A percentile compares a stretch with the other conserved stretches of the same genome.
These are phyloP conservation scores for Melampsora occidentalis DNA, from an alignment of 1,284 basidiomycete genomes.

Conservation along the genomic window DNA sequence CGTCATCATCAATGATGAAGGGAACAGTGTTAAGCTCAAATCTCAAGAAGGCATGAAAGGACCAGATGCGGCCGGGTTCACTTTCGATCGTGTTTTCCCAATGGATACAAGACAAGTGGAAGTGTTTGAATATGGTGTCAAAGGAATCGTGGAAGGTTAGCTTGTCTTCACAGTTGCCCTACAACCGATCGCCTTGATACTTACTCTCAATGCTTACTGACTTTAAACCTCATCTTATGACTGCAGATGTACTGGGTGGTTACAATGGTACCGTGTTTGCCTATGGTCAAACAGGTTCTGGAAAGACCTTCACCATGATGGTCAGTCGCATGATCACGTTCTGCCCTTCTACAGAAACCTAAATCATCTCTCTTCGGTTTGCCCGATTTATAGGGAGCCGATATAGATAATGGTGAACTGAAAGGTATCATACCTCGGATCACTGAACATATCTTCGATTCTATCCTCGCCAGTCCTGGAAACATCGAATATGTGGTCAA, in stretches of 20 bases:
- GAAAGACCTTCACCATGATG: conserved; percentile 91
- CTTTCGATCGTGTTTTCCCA: conserved; percentile 94
- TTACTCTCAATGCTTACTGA: conserved; percentile 9
- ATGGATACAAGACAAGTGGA: conserved; percentile 87
- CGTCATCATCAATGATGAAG: conserved; percentile 76
- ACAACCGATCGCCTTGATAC: no score
- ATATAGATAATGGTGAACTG: conserved; percentile 85
- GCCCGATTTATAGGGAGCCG: conserved; percentile 70
- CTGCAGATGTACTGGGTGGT: conserved; percentile 88
- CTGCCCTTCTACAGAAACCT: conserved; percentile 40
- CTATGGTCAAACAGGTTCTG: conserved; percentile 97
- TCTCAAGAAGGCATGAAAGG: conserved; percentile 48
- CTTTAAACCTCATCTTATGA: conserved; percentile 20
- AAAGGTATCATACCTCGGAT: conserved; percentile 98
- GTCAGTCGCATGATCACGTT: conserved; percentile 57
- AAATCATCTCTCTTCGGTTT: neutral
- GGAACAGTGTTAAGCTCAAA: conserved; percentile 70
- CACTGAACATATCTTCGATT: conserved; percentile 97
- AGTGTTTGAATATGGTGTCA: conserved; percentile 98
- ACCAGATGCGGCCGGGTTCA: conserved; percentile 72
- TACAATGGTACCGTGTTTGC: conserved; percentile 99
- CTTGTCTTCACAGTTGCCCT: neutral
- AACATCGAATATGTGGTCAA: conserved; percentile 98
- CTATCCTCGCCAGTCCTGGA: conserved; percentile 90
- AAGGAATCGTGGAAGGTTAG: conserved; percentile 63